Evolutionary conservation across 306 rosid species (phyloP).

Genomic region (Cajanus cajan): DNA sequence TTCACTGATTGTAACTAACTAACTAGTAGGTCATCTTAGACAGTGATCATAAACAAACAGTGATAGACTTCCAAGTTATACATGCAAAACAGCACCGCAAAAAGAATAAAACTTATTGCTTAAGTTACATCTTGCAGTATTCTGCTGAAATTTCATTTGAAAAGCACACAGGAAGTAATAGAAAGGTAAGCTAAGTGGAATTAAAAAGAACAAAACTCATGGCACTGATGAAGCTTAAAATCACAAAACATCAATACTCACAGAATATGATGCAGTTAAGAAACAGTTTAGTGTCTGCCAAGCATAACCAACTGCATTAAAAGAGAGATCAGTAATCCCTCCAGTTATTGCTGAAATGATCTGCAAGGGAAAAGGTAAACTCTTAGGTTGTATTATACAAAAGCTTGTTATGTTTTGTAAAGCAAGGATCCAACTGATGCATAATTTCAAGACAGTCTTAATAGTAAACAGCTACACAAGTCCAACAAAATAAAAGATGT

Average conservation of each 20-base stretch:
- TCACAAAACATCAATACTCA: conserved; percentile 51
- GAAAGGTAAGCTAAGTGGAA: not conserved
- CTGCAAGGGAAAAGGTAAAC: conserved; percentile 50
- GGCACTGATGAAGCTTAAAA: conserved; percentile 1
- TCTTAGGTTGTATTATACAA: not conserved
- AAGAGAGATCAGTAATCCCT: conserved; percentile 85
- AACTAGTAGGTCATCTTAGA: not conserved
- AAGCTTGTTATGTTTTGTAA: conserved; percentile 12
- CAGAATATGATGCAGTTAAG: conserved; percentile 97
- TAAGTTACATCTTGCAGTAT: not conserved
- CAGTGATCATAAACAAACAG: not conserved
- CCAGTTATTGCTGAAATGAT: conserved; percentile 95
- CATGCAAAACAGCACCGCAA: conserved; percentile 12
- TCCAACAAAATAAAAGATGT: not conserved
- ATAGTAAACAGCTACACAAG: not conserved
- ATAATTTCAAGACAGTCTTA: conserved; percentile 20
- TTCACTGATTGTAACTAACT: not conserved
- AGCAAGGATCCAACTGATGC: not conserved
- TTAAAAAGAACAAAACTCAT: not conserved
- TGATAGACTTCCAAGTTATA: not conserved
- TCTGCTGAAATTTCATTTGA: conserved; percentile 8
- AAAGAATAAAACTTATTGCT: not conserved
- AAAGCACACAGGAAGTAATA: not conserved
- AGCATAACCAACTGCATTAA: conserved; percentile 77
- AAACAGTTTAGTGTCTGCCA: conserved; percentile 95